Evolutionary conservation across 2,329 filamentous ascomycete genomes (phyloP).

Genomic region (Apiospora aurea): DNA sequence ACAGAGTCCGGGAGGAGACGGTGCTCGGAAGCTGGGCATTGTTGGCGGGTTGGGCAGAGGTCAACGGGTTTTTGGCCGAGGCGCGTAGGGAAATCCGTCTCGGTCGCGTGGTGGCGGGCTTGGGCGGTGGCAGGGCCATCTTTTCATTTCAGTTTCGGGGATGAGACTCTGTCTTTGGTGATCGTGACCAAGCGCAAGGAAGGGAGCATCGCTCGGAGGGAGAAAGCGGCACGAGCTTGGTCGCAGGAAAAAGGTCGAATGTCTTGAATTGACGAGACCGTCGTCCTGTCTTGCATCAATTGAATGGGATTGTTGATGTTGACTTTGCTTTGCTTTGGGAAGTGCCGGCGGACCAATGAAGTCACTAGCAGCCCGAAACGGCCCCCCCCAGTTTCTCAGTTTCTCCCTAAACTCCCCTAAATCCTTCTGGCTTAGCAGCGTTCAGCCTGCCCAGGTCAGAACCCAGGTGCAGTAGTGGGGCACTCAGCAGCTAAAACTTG

Average conservation of each 20-base stretch:
- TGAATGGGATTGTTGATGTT: conserved; percentile 15
- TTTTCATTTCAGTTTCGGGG: background rate
- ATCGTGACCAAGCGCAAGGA: background rate
- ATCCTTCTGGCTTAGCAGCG: background rate
- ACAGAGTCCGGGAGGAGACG: conserved; percentile 64
- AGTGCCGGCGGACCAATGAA: conserved; percentile 13
- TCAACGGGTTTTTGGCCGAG: background rate
- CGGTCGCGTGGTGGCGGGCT: conserved; percentile 6
- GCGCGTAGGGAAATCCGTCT: conserved; percentile 15
- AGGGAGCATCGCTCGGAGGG: background rate
- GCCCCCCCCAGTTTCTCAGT: background rate
- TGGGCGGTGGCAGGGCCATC: conserved; percentile 5
- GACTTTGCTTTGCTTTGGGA: conserved; percentile 15
- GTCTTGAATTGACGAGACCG: background rate
- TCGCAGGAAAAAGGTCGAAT: background rate
- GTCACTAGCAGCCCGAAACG: background rate
- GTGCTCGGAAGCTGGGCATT: conserved; percentile 11
- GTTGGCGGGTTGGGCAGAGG: background rate
- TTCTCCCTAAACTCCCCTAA: conserved; percentile 20
- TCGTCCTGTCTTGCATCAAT: background rate
- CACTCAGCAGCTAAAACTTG: background rate
- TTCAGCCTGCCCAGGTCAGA: background rate
- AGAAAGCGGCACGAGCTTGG: background rate
- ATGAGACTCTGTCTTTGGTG: conserved; percentile 18
- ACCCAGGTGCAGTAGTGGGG: background rate